These are phyloP conservation scores for Ascocoryne sarcoides DNA, from an alignment of 2,329 filamentous ascomycete species.

Conservation along the genomic window DNA sequence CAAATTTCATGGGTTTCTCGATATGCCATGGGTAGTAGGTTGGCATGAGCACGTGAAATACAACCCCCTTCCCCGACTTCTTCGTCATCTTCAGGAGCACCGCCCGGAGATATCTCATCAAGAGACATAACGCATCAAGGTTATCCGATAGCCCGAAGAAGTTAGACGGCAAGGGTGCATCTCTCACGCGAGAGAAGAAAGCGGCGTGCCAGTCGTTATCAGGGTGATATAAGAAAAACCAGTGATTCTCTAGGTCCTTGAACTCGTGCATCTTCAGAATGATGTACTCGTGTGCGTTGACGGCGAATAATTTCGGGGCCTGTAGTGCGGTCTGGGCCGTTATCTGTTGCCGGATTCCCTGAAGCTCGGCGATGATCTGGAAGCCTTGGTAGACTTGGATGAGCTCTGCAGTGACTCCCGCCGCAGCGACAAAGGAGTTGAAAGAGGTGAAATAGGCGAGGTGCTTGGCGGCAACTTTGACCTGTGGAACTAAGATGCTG, in stretches of 20 bases:
- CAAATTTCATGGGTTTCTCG: conserved; percentile 30
- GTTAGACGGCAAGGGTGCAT: conserved; percentile 27
- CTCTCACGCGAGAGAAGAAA: conserved; percentile 32
- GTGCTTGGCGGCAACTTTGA: conserved; percentile 1
- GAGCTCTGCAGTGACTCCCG: not conserved
- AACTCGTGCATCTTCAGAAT: conserved; percentile 6
- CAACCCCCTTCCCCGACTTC: conserved; percentile 20
- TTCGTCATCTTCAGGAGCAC: no score
- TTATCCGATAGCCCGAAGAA: conserved; percentile 36
- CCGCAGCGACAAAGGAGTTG: not conserved
- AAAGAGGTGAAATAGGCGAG: not conserved
- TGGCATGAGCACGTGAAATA: conserved; percentile 33
- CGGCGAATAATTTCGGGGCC: conserved; percentile 11
- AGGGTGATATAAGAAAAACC: conserved; percentile 35
- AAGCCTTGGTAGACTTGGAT: not conserved
- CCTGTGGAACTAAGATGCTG: no score
- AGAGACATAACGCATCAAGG: conserved; percentile 33
- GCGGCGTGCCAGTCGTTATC: conserved; percentile 35
- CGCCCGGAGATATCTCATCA: conserved; percentile 28
- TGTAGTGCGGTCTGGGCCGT: conserved; percentile 10
- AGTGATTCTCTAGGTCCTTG: conserved; percentile 24
- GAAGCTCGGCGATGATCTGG: not conserved
- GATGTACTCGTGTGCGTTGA: conserved; percentile 11
- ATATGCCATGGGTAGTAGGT: conserved; percentile 33
- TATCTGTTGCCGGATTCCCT: conserved; percentile 5